These are phyloP conservation scores for Tylopilus subfusipes DNA, from an alignment of 768 basidiomycete genomes.

Conservation along the genomic window DNA sequence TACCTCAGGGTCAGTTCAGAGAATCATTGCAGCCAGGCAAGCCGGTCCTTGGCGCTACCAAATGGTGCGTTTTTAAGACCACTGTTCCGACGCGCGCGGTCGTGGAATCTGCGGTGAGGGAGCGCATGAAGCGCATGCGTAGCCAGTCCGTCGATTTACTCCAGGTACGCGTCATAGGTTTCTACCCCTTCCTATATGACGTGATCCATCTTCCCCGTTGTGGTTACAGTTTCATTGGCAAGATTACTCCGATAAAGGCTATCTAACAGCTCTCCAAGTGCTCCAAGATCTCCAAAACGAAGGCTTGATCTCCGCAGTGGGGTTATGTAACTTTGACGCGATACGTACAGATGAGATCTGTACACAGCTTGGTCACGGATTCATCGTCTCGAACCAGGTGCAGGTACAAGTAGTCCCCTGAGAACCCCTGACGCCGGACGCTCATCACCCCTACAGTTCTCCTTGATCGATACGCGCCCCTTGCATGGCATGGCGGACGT, in stretches of 20 bases:
- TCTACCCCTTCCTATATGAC: background rate
- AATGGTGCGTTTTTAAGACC: constrained; percentile 78
- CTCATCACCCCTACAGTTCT: constrained; percentile 52
- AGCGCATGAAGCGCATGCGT: constrained; percentile 69
- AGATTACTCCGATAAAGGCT: constrained; percentile 51
- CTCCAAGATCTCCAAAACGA: constrained; percentile 58
- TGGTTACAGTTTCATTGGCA: constrained; percentile 73
- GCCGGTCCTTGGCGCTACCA: constrained; percentile 68
- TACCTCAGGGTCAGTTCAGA: constrained; percentile 67
- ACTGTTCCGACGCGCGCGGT: constrained; percentile 47
- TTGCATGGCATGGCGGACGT: constrained; percentile 75
- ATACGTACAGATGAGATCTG: constrained; percentile 77
- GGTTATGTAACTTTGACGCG: constrained; percentile 80
- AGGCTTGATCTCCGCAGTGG: constrained; percentile 61
- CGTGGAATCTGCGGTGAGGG: constrained; percentile 62
- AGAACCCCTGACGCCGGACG: background rate
- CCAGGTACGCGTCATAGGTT: constrained; percentile 45
- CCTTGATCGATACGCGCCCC: constrained; percentile 75
- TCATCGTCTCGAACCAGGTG: constrained; percentile 79
- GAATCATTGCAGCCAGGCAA: constrained; percentile 39
- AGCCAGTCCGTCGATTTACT: constrained; percentile 60
- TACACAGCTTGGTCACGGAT: constrained; percentile 63
- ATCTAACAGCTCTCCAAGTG: constrained; percentile 46
- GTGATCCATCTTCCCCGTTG: background rate
- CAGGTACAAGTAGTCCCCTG: constrained; percentile 46